These are phyloP conservation scores for Ploettnerulaceae sp. DNA, from an alignment of 2,329 filamentous ascomycete species.

Conservation along the genomic window DNA sequence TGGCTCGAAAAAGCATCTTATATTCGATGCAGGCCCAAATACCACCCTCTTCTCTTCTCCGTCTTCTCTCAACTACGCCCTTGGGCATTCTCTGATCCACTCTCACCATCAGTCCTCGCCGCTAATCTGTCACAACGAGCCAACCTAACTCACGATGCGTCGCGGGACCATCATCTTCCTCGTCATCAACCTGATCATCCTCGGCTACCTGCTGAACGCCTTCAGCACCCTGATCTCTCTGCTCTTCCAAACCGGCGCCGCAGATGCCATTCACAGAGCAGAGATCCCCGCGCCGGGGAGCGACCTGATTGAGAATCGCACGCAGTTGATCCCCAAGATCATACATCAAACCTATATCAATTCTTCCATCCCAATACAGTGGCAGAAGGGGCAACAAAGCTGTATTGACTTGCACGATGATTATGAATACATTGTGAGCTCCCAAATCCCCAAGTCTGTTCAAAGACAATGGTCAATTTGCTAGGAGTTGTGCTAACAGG, in stretches of 20 bases:
- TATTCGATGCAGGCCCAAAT: too few relatives aligned
- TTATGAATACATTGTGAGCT: slow-evolving; percentile 64
- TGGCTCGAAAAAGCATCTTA: too few relatives aligned
- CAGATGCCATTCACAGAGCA: slow-evolving; percentile 60
- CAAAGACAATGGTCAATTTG: too few relatives aligned
- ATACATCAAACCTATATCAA: slow-evolving; percentile 76
- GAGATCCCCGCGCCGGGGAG: slow-evolving; percentile 64
- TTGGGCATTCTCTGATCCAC: neutral
- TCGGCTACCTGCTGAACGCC: slow-evolving; percentile 59
- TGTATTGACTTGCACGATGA: slow-evolving; percentile 64
- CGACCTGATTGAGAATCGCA: slow-evolving; percentile 48
- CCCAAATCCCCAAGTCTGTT: slow-evolving; percentile 6
- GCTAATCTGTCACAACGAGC: neutral
- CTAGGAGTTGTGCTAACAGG: too few relatives aligned
- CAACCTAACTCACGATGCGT: slow-evolving; percentile 35
- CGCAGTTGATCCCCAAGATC: slow-evolving; percentile 67
- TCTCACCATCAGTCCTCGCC: neutral
- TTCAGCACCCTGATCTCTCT: slow-evolving; percentile 69
- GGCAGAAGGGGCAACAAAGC: slow-evolving; percentile 61
- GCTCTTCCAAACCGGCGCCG: slow-evolving; percentile 61
- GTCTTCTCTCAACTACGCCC: neutral
- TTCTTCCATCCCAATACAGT: slow-evolving; percentile 59
- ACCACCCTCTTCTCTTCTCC: too few relatives aligned
- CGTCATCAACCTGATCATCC: slow-evolving; percentile 57
- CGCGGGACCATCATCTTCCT: slow-evolving; percentile 34